Conservation (phyloP, 179 eudicot genomes). For the Camellia oleifera region DNA sequence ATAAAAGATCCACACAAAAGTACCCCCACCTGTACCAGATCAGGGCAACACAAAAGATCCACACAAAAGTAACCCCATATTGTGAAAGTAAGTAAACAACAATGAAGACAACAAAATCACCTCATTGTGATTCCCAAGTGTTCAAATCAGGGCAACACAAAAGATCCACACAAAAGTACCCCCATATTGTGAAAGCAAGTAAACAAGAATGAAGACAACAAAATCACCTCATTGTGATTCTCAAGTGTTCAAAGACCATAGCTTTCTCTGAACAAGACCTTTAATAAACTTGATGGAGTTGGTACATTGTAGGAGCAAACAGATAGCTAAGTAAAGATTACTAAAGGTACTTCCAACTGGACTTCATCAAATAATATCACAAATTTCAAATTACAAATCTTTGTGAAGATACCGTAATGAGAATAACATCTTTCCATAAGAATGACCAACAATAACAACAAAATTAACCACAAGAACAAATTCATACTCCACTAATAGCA, state of each 20-base stretch:
- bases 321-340: not conserved
- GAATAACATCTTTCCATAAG: not conserved
- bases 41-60: too few species aligned
- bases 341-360: not conserved
- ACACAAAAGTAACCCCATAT: too few species aligned
- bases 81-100: not conserved
- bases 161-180: not conserved
- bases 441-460: not conserved
- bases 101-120: not conserved
- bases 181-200: not conserved
- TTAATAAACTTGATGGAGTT: not conserved
- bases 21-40: too few species aligned
- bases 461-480: not conserved
- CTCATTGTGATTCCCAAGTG: not conserved
- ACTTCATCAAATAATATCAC: not conserved
- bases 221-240: not conserved
- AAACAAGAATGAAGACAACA: not conserved
- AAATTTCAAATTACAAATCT: not conserved
- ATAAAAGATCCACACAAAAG: not conserved
- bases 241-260: not conserved
- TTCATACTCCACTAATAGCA: not conserved
- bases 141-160: not conserved
- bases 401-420: not conserved
- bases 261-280: not conserved
- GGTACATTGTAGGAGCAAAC: not conserved